Evolutionary conservation across 2,329 filamentous ascomycete species (phyloP), one percentile per base, ranked within the genome.

Genomic region (Tolypocladium nubicola): DNA sequence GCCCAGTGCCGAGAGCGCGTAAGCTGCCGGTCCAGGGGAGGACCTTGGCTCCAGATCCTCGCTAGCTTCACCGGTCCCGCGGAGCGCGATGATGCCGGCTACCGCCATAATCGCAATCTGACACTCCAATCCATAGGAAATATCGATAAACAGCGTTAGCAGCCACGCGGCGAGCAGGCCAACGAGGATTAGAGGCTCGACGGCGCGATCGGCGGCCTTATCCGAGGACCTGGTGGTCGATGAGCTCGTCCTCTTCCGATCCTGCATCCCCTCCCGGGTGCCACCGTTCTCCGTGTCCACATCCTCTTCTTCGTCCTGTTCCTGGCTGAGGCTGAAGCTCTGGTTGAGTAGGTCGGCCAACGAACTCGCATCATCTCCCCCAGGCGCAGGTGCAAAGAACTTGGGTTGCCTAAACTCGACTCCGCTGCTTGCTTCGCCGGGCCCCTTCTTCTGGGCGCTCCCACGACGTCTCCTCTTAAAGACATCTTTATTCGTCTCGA

Each of bases 361-460:
- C 1, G 71, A 68, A 57, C 72, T 75, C 3, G 75, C 67, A 52
- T 77, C 75, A 47, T 70, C 65, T 23, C 63, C 56, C 14, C 71
- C 63, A 1, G 76, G 73, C 4, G 83, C 82, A 68, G 76, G 73
- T 4, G 83, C 82, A 68, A 84, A 86, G 70, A 85, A 81, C n/a
- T 71, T 80, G 2, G 82, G 83, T 52, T 83, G 80, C 58, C 83
- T 79, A 56, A 86, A 85, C 38, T 78, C 70, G 40, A 75, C 75
- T 3, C 59, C 59, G 0, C 35, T 56, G 19, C 62, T 68, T 1
- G 60, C 60, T 10, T 60, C 56, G 0, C 55, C 56, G 3, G 52
- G 52, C 21, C 62, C 59, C 55, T 54, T 39, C 55, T 58, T 40
- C 59, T 5, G 52, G 53, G 10, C 49, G 57, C n/a, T 30, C 30